Evolutionary conservation across 768 basidiomycete species (phyloP).

Genomic region (Cystofilobasidium macerans): DNA sequence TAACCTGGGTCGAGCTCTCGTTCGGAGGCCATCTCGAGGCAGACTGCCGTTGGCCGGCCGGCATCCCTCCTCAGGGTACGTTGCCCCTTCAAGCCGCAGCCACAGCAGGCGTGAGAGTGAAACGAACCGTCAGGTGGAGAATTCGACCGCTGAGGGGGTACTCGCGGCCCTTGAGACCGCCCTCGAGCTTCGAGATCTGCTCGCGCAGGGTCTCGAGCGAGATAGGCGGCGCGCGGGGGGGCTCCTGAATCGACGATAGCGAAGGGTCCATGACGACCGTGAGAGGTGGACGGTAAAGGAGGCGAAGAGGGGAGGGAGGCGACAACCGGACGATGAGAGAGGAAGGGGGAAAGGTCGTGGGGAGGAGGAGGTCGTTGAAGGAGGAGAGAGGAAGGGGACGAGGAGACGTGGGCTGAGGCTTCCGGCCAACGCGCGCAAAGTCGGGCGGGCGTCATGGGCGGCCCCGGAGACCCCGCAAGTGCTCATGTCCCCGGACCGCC

Average conservation of each 20-base stretch:
- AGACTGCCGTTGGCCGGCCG: too few species aligned
- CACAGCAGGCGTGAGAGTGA: not conserved
- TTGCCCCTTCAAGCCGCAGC: not conserved
- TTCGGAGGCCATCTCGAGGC: too few species aligned
- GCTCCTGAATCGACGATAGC: conserved; percentile 22
- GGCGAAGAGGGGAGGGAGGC: not conserved
- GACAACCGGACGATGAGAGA: not conserved
- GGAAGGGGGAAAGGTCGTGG: too few species aligned
- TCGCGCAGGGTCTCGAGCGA: conserved; percentile 44
- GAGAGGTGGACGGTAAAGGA: not conserved
- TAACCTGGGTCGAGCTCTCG: too few species aligned
- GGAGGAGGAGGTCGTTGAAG: not conserved
- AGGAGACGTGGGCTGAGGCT: too few species aligned
- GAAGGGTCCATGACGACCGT: conserved; percentile 17
- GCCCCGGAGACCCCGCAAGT: too few species aligned
- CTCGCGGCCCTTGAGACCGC: conserved; percentile 56
- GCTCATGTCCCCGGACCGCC: too few species aligned
- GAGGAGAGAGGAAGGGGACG: not conserved
- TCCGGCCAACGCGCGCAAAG: too few species aligned
- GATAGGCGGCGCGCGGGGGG: conserved; percentile 14
- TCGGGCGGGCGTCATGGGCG: too few species aligned
- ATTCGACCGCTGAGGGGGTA: conserved; percentile 74
- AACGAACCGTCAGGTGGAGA: conserved; percentile 59
- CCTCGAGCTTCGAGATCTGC: conserved; percentile 61
- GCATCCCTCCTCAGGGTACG: not conserved